A percentile compares a stretch with the other conserved stretches of the same genome.
Conservation (phyloP, 1,139 yeast species). For the Ogataea hybrid region DNA sequence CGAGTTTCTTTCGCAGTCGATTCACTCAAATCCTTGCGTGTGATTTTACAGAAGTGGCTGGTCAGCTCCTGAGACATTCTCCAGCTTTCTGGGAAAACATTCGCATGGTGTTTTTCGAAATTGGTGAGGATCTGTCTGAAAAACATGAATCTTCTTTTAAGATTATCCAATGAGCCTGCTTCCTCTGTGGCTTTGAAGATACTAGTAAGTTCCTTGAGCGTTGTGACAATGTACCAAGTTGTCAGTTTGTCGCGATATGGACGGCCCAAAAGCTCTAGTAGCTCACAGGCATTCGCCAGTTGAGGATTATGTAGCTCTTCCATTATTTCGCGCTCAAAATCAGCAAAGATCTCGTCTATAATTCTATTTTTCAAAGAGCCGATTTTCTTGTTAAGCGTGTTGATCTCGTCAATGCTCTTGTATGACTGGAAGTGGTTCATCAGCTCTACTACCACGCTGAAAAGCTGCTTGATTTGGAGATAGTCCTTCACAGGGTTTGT, state of each 20-base stretch:
- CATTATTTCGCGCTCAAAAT: constrained; percentile 53
- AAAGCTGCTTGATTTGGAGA: constrained; percentile 60
- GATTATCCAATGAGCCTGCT: constrained; percentile 90
- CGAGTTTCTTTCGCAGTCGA: constrained; percentile 38
- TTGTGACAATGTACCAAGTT: constrained; percentile 71
- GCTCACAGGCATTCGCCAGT: constrained; percentile 63
- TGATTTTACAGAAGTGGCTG: constrained; percentile 61
- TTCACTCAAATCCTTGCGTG: constrained; percentile 61
- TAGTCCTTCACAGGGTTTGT: constrained; percentile 45
- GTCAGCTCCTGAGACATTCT: constrained; percentile 61
- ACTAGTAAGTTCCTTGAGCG: constrained; percentile 68
- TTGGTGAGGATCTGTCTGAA: constrained; percentile 64
- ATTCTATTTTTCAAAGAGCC: constrained; percentile 62
- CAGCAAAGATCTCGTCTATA: constrained; percentile 70
- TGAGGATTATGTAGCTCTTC: constrained; percentile 32
- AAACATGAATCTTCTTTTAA: constrained; percentile 76
- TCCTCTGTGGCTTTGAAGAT: constrained; percentile 81
- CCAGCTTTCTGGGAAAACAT: constrained; percentile 73
- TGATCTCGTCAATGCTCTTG: constrained; percentile 81
- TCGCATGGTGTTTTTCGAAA: constrained; percentile 50
- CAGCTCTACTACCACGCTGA: constrained; percentile 78
- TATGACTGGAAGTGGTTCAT: constrained; percentile 76
- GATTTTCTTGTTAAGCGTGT: constrained; percentile 62
- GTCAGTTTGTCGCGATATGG: constrained; percentile 61
- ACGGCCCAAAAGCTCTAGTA: constrained; percentile 65